Base-by-base conservation (phyloP, 1,284 basidiomycete genomes). In the Rhodotorula sp. region DNA sequence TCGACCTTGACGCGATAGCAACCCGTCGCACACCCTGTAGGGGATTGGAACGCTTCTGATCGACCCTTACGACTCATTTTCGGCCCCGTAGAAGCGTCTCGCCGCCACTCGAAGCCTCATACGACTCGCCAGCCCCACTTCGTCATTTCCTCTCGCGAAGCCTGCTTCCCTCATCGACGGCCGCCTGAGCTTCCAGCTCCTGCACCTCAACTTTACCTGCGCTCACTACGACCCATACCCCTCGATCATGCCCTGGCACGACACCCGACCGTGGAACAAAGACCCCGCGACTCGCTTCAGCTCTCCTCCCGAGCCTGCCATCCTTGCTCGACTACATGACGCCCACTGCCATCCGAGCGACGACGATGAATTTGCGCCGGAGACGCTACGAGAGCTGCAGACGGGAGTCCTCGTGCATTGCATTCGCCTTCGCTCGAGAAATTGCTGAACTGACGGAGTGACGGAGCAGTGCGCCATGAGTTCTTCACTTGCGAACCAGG, bases 341-440 rank as follows among this genome's bases (percentile, higher is more conserved):
- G 80, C 80, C 0, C 82, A 83, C 58, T 82, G 81, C 74, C 82
- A 83, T 67, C 80, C 81, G 4, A 79, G 79, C 5, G 82, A 82
- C 68, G 64, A 68, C n/a, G 46, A 37, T 6, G 16, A 6, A 6
- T 64, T 61, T 40, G 9, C 16, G 1, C 37, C 55, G 15, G 59
- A 53, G 6, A 18, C 50, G 4, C n/a, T 61, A 22, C 20, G 31
- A 16, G 52, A 34, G 0, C 30, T 62, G 37, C 26, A 22, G 10
- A 62, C 64, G 26, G 59, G 64, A 1, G n/a, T 10, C 2, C 31
- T 65, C n/a, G 64, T 65, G 46, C 30, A 58, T n/a, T 16, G 4
- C 30, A 4, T 40, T 52, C 24, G 20, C 44, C n/a, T 54, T n/a
- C 18, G 10, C n/a, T 31, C 40, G 30, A 26, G n/a, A 26, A 8